These are phyloP conservation scores for Truncatella angustata DNA, from an alignment of 2,329 filamentous ascomycete genomes.

Conservation along the genomic window DNA sequence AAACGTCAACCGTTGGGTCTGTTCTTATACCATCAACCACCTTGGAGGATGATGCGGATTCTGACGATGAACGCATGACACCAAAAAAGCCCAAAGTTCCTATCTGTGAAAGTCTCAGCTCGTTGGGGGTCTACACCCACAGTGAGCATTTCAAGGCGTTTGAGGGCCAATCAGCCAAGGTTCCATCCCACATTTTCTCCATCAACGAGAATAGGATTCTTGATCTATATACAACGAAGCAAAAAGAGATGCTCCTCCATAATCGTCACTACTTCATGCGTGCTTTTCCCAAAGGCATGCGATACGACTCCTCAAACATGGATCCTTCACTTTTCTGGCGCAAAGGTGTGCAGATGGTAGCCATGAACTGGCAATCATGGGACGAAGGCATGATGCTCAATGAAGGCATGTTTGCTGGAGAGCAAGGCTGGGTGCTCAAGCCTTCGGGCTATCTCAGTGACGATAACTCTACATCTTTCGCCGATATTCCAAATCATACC, in stretches of 20 bases:
- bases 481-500: conserved; percentile 46
- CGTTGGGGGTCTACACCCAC: conserved; percentile 80
- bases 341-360: conserved; percentile 94
- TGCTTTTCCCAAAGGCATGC: conserved; percentile 78
- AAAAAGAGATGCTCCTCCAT: conserved; percentile 78
- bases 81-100: conserved; percentile 51
- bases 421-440: conserved; percentile 82
- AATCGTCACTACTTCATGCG: conserved; percentile 88
- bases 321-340: conserved; percentile 92
- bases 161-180: conserved; percentile 59
- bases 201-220: conserved; percentile 79
- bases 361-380: conserved; percentile 95
- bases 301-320: conserved; percentile 88
- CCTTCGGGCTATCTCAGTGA: conserved; percentile 67
- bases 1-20: conserved; percentile 29
- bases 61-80: conserved; percentile 41
- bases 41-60: conserved; percentile 36
- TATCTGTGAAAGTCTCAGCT: conserved; percentile 70
- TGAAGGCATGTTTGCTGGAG: conserved; percentile 92
- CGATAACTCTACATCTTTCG: conserved; percentile 38
- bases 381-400: conserved; percentile 96
- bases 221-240: conserved; percentile 55
- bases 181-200: conserved; percentile 76
- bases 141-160: conserved; percentile 79
- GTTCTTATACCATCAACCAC: conserved; percentile 27